These are phyloP conservation scores for Kockiozyma suomiensis DNA, from an alignment of 805 yeast species.

Conservation along the genomic window DNA sequence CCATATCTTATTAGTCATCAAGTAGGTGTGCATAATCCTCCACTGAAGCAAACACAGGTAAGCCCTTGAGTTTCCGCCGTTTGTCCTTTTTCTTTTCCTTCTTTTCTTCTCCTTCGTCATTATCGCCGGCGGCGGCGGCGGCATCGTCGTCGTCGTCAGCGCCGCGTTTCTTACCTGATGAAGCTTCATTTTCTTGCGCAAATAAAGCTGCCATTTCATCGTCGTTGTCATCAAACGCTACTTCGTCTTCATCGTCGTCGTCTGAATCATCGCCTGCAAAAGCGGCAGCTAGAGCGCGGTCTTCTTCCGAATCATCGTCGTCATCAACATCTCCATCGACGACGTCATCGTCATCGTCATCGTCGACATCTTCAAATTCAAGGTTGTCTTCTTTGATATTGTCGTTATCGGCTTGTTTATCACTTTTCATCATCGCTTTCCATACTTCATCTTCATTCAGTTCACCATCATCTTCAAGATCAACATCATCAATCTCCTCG, in stretches of 20 bases:
- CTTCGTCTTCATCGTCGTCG: constrained; percentile 40
- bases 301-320: constrained; percentile 33
- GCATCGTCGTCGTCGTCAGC: constrained; percentile 36
- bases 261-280: constrained; percentile 41
- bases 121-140: constrained; percentile 37
- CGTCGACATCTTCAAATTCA: constrained; percentile 38
- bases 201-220: constrained; percentile 19
- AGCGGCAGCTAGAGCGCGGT: constrained; percentile 42
- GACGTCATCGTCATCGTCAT: constrained; percentile 42
- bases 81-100: constrained; percentile 29
- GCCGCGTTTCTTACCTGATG: constrained; percentile 24
- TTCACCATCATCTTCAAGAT: constrained; percentile 61
- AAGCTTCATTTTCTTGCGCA: constrained; percentile 36
- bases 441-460: constrained; percentile 71
- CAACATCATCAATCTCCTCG: constrained; percentile 60
- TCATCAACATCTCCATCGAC: constrained; percentile 42
- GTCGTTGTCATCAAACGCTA: constrained; percentile 36
- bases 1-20: constrained; percentile 58
- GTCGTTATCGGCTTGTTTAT: constrained; percentile 57
- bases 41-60: constrained; percentile 86
- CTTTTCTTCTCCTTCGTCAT: constrained; percentile 16
- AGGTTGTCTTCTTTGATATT: constrained; percentile 47
- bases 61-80: constrained; percentile 55
- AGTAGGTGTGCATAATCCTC: constrained; percentile 81
- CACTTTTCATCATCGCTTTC: constrained; percentile 74